Conservation (phyloP, 2,329 filamentous ascomycete genomes). For the Ophiostoma populinum region DNA sequence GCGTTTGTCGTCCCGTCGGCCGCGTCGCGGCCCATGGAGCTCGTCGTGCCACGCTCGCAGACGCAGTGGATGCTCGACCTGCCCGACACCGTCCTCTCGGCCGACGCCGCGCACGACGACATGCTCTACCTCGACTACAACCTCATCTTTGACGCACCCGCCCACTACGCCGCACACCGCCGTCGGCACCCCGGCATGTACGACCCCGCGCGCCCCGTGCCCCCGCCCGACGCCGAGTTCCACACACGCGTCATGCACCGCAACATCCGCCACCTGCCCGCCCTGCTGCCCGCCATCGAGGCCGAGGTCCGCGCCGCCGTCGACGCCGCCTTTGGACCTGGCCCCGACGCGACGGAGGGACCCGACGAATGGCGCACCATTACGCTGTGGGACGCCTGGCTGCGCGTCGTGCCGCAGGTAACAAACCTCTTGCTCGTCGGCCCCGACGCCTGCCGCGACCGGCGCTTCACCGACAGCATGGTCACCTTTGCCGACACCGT, state of each 20-base stretch:
- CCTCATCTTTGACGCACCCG: constrained; percentile 21
- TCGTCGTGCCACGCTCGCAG: constrained; percentile 26
- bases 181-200: background rate
- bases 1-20: constrained; percentile 26
- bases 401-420: constrained; percentile 24
- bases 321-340: constrained; percentile 17
- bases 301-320: constrained; percentile 22
- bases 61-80: constrained; percentile 29
- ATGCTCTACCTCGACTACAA: constrained; percentile 24
- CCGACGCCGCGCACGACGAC: constrained; percentile 27
- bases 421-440: constrained; percentile 28
- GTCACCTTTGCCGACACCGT: constrained; percentile 32
- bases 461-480: constrained; percentile 28
- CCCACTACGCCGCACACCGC: constrained; percentile 5
- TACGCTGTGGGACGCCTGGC: constrained; percentile 28
- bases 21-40: constrained; percentile 23
- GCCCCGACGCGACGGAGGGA: background rate
- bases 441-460: constrained; percentile 21
- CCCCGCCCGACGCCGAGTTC: constrained; percentile 17
- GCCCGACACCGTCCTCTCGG: constrained; percentile 25
- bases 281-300: constrained; percentile 23
- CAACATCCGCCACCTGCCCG: constrained; percentile 23
- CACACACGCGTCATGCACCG: constrained; percentile 26
- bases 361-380: constrained; percentile 19
- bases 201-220: background rate